Base-by-base conservation (phyloP, 106 monocot species). In the Dactylorhiza incarnata region DNA sequence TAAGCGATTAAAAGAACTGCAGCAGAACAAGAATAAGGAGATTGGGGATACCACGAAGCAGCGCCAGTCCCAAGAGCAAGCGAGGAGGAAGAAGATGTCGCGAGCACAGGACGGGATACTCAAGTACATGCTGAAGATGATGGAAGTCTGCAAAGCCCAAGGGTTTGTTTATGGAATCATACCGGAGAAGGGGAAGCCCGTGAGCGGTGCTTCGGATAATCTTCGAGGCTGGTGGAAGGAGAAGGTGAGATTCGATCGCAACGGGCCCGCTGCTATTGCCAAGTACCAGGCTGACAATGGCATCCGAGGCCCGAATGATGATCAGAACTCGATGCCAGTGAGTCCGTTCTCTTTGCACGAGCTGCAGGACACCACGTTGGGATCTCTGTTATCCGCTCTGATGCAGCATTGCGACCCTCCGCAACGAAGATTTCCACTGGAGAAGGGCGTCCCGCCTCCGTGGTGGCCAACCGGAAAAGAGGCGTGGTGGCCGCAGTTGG, bases 41-140 rank as follows among this genome's bases (percentile, higher is more conserved):
- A 56, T 72, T 0, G 59, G 47, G 9, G 62, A 79, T 24, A 47
- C 48, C 4, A n/a, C 49, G 2, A 79, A 73, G 73, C 78, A 79
- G 49, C 59, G 73, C 9, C 78, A 79, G 49, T 79, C 78, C 8
- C 74, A 47, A 8, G 80, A 80, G 10, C 80, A 74, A 22, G 80
- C 80, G 1, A 58, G 80, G 15, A 45, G 74, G 63, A 80, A 80
- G 66, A 80, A 74, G 80, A 80, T 80, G 80, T 80, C 80, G 49
- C 48, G 80, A 9, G 80, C 80, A 13, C 80, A 80, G 23, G 80
- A 80, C n/a, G 68, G 80, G 24, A 80, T 80, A 51, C 80, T 80
- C 24, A 80, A 80, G 46, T 80, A 80, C 80, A 80, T 80, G 80
- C 74, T 80, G 26, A 80, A 74, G 68, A 80, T 80, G 80, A 80